These are phyloP conservation scores for Fusarium sp. DNA, from an alignment of 2,329 filamentous ascomycete genomes.

Conservation along the genomic window DNA sequence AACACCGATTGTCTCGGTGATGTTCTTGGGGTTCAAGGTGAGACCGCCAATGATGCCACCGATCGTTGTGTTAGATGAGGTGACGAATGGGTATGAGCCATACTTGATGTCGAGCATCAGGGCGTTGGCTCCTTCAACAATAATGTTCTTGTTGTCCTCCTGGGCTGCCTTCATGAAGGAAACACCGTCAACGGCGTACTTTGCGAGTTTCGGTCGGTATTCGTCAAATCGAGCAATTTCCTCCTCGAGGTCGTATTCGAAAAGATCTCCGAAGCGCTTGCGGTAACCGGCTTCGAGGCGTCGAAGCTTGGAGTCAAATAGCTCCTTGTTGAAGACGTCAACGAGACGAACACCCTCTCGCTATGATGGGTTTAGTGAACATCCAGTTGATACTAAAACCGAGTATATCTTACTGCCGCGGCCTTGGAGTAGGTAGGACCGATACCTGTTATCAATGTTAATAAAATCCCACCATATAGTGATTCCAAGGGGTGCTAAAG, in stretches of 20 bases:
- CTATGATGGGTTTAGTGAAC: background rate
- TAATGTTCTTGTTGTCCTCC: conserved; percentile 4
- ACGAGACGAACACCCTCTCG: background rate
- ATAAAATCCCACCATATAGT: background rate
- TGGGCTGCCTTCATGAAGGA: conserved; percentile 11
- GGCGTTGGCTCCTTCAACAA: conserved; percentile 9
- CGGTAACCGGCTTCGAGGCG: conserved; percentile 4
- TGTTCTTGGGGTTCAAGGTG: conserved; percentile 2
- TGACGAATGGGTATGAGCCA: conserved; percentile 9
- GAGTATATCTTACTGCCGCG: background rate
- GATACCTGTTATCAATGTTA: conserved; percentile 10
- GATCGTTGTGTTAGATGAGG: conserved; percentile 3
- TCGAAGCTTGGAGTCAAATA: conserved; percentile 13
- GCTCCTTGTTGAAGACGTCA: conserved; percentile 3
- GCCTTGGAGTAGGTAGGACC: conserved; percentile 1
- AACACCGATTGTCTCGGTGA: conserved; percentile 5
- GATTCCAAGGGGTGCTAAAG: background rate
- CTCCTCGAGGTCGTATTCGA: conserved; percentile 2
- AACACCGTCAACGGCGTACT: background rate
- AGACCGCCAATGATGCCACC: conserved; percentile 11
- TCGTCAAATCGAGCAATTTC: conserved; percentile 11
- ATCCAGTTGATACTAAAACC: background rate
- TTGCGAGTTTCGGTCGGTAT: background rate
- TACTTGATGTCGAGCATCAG: conserved; percentile 18
- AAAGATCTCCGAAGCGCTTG: conserved; percentile 10